phyloP scores from a whole-genome alignment of 2,329 filamentous ascomycete genomes.

The Dryadomyces quercivorus region DNA sequence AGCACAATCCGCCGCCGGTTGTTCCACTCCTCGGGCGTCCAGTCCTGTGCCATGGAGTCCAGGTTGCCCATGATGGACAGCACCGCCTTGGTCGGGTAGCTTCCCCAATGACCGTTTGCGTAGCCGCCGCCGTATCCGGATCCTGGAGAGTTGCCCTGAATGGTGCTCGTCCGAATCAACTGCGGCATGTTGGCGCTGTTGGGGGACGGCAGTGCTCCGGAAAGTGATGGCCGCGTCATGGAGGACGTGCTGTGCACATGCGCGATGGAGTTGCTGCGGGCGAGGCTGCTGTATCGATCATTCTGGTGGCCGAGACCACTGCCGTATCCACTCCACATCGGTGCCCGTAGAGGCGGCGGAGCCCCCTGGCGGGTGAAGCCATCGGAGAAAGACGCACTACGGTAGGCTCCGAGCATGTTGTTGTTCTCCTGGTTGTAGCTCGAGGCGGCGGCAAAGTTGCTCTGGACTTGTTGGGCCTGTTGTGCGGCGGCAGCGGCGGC shows the following conservation, averaged over 20 bases:
- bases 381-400: conserved; percentile 38
- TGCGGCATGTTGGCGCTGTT: conserved; percentile 27
- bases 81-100: conserved; percentile 74
- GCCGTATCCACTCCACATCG: conserved; percentile 32
- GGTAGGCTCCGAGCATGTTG: conserved; percentile 45
- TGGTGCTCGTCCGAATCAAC: conserved; percentile 44
- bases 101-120: conserved; percentile 62
- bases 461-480: conserved; percentile 26
- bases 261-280: conserved; percentile 26
- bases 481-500: conserved; percentile 23
- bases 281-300: conserved; percentile 10
- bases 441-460: conserved; percentile 14
- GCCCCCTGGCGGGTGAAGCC: conserved; percentile 26
- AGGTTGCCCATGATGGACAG: conserved; percentile 80
- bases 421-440: conserved; percentile 27
- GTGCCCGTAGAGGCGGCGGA: conserved; percentile 22
- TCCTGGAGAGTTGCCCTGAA: conserved; percentile 21
- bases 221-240: conserved; percentile 33
- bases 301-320: conserved; percentile 13
- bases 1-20: conserved; percentile 74
- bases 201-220: conserved; percentile 35
- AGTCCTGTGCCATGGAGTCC: conserved; percentile 69
- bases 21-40: conserved; percentile 71
- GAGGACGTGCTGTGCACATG: conserved; percentile 29
- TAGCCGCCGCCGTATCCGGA: conserved; percentile 23